Conservation (phyloP, 257 asterid genomes). For the Solanum megistacrolobum region DNA sequence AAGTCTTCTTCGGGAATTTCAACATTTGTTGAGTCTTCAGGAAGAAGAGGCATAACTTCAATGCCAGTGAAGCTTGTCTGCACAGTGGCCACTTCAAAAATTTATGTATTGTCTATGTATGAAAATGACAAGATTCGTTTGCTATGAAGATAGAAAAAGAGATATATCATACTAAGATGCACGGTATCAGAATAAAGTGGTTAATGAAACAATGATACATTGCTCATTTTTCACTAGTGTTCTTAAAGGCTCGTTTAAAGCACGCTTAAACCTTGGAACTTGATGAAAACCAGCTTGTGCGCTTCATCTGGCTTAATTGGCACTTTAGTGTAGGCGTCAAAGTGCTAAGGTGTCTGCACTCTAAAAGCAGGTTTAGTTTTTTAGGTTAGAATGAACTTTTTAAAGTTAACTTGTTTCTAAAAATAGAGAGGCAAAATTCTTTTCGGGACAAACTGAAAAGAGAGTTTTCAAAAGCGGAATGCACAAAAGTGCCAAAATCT, state of each 20-base stretch:
- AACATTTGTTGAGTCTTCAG: slow-evolving; percentile 67
- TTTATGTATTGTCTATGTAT: background rate
- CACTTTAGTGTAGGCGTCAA: background rate
- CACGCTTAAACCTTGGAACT: background rate
- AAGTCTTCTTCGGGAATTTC: slow-evolving; percentile 96
- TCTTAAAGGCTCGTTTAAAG: background rate
- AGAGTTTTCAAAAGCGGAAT: background rate
- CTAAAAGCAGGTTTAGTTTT: background rate
- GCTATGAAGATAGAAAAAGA: background rate
- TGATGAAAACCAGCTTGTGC: background rate
- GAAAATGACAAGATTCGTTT: background rate
- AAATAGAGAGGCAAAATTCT: background rate
- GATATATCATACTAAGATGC: background rate
- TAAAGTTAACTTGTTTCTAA: background rate
- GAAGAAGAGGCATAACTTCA: slow-evolving; percentile 97
- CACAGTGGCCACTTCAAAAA: slow-evolving; percentile 11
- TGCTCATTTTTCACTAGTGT: background rate
- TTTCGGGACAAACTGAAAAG: background rate
- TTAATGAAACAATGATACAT: background rate
- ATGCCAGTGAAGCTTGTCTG: slow-evolving; percentile 96
- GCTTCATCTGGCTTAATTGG: background rate
- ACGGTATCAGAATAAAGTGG: background rate
- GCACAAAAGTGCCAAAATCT: background rate
- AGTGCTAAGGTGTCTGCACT: background rate
- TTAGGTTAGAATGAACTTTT: background rate